Conservation (phyloP, 441 rosid genomes). For the Adansonia gregorii region DNA sequence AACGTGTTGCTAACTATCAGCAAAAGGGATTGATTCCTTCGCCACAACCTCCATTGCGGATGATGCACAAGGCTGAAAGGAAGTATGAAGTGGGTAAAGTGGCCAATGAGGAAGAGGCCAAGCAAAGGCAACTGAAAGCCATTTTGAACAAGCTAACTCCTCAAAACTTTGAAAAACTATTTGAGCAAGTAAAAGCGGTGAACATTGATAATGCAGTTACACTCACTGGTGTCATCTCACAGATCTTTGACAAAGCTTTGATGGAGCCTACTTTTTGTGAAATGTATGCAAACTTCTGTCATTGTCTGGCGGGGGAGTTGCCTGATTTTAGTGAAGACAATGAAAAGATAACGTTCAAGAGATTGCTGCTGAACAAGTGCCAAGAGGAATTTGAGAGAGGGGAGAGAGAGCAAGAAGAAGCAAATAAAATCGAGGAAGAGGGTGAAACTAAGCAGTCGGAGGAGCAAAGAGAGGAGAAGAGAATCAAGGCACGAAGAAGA, state of each 20-base stretch:
- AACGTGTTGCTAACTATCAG: slow-evolving; percentile 64
- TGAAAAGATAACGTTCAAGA: slow-evolving; percentile 78
- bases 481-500: slow-evolving; percentile 81
- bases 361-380: slow-evolving; percentile 87
- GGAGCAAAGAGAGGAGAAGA: slow-evolving; percentile 84
- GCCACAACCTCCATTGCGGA: slow-evolving; percentile 76
- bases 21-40: slow-evolving; percentile 87
- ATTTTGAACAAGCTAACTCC: slow-evolving; percentile 96
- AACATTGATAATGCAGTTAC: slow-evolving; percentile 76
- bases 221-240: slow-evolving; percentile 81
- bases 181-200: slow-evolving; percentile 86
- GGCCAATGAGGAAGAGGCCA: slow-evolving; percentile 76
- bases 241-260: slow-evolving; percentile 95
- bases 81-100: slow-evolving; percentile 88
- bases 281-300: slow-evolving; percentile 93
- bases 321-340: slow-evolving; percentile 73
- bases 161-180: slow-evolving; percentile 87
- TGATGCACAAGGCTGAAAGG: slow-evolving; percentile 91
- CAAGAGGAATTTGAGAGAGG: slow-evolving; percentile 97
- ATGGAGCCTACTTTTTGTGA: slow-evolving; percentile 98
- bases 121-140: slow-evolving; percentile 82
- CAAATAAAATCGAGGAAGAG: slow-evolving; percentile 79
- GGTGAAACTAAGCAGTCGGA: slow-evolving; percentile 78
- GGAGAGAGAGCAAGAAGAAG: slow-evolving; percentile 93
- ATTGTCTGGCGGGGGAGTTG: slow-evolving; percentile 64